Evolutionary conservation across 2,329 filamentous ascomycete genomes (phyloP).

Genomic region (Fonsecaea monophora): DNA sequence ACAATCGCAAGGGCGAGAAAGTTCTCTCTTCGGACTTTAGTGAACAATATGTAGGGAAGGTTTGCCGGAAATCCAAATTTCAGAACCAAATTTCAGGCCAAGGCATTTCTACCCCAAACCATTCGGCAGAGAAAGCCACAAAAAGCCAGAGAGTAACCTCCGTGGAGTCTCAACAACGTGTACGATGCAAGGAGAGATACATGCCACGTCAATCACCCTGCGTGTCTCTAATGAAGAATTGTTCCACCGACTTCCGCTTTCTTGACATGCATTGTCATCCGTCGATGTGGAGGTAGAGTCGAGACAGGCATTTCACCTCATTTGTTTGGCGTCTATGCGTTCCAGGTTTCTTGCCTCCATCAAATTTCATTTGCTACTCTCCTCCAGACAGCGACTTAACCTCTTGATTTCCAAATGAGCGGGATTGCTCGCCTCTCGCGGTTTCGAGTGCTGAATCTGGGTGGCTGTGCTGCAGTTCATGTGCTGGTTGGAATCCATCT

Average conservation of each 20-base stretch:
- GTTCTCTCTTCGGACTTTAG: neutral
- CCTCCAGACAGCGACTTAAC: constrained; percentile 23
- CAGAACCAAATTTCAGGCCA: neutral
- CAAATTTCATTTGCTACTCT: constrained; percentile 21
- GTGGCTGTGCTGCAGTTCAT: constrained; percentile 4
- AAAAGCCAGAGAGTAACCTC: neutral
- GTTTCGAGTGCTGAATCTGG: neutral
- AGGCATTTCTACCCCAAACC: neutral
- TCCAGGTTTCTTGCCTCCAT: neutral
- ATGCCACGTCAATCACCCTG: neutral
- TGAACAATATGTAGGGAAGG: neutral
- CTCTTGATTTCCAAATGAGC: constrained; percentile 12
- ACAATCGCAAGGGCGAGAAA: neutral
- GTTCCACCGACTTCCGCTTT: neutral
- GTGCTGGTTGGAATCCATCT: constrained; percentile 3
- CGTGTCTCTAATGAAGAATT: neutral
- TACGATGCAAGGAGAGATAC: neutral
- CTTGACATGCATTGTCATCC: neutral
- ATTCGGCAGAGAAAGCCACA: neutral
- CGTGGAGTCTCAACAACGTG: neutral
- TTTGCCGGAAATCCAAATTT: neutral
- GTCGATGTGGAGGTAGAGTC: neutral
- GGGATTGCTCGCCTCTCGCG: neutral
- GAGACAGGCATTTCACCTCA: neutral
- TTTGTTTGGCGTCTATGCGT: neutral